Percentiles rank a stretch among this genome's conserved stretches.
These are phyloP conservation scores for Sphagnum contortum DNA, from an alignment of 225 moss, liverwort and hornwort species.

Conservation along the genomic window DNA sequence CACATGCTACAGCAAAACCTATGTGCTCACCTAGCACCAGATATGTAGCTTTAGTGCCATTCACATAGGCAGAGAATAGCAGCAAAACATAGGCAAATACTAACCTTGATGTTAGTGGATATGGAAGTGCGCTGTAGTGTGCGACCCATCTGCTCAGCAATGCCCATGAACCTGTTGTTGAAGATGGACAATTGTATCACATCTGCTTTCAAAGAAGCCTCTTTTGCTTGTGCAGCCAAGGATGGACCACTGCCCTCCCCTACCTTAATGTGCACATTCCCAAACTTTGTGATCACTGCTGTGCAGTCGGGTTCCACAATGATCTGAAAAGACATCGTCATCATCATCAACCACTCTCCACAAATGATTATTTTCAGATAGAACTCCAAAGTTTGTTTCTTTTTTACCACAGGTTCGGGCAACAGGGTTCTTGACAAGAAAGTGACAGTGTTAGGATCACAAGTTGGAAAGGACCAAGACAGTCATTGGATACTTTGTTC, in stretches of 20 bases:
- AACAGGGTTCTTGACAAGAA: too few relatives aligned
- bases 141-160: slow-evolving; percentile 99
- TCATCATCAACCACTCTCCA: too few relatives aligned
- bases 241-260: slow-evolving; percentile 18
- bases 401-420: too few relatives aligned
- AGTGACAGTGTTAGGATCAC: too few relatives aligned
- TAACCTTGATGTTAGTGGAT: slow-evolving; percentile 92
- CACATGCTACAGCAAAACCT: too few relatives aligned
- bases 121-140: slow-evolving; percentile 96
- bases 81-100: not conserved
- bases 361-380: too few relatives aligned
- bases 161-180: slow-evolving; percentile 99
- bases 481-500: too few relatives aligned
- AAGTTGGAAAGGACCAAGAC: too few relatives aligned
- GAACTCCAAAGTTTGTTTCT: too few relatives aligned
- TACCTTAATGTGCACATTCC: slow-evolving; percentile 78
- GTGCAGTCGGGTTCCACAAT: slow-evolving; percentile 73
- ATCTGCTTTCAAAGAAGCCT: slow-evolving; percentile 59
- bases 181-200: slow-evolving; percentile 97
- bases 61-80: too few relatives aligned
- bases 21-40: too few relatives aligned
- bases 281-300: slow-evolving; percentile 67
- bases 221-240: slow-evolving; percentile 18
- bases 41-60: too few relatives aligned
- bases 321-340: slow-evolving; percentile 21